Evolutionary conservation across 164 flowering plant species (phyloP).

Genomic region (Annona cherimola): DNA sequence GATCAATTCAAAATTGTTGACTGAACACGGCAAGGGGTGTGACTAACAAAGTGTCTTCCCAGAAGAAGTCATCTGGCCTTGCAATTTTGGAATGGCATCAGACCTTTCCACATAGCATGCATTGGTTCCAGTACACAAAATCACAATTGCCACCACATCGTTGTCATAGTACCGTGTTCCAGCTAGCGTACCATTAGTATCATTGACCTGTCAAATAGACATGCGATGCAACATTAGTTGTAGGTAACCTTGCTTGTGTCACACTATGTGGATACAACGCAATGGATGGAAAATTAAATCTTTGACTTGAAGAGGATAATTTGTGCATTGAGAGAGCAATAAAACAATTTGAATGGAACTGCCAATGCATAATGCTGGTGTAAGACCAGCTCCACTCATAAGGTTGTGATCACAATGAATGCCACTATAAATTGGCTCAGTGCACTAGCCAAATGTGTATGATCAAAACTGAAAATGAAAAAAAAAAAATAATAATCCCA

Average conservation of each 20-base stretch:
- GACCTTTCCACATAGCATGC: constrained; percentile 76
- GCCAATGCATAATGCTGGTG: neutral
- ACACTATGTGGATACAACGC: too few species aligned
- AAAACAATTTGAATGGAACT: neutral
- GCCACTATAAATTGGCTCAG: neutral
- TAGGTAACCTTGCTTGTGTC: too few species aligned
- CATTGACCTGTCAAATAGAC: constrained; percentile 56
- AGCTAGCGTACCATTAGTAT: constrained; percentile 85
- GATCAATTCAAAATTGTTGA: neutral
- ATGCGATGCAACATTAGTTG: too few species aligned
- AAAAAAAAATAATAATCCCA: too few species aligned
- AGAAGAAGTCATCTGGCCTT: constrained; percentile 29
- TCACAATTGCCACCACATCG: constrained; percentile 81
- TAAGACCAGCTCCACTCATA: neutral
- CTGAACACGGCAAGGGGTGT: neutral
- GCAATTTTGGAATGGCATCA: constrained; percentile 62
- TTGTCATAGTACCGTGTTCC: constrained; percentile 83
- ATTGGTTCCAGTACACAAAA: constrained; percentile 95
- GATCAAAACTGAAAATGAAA: too few species aligned
- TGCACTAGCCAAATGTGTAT: neutral
- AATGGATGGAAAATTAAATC: too few species aligned
- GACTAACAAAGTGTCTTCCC: constrained; percentile 50
- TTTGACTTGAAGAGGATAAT: too few species aligned
- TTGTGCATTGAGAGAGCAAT: neutral
- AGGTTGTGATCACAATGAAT: neutral